A percentile compares a stretch with the other conserved stretches of the same genome.
Evolutionary conservation across 2,329 filamentous ascomycete species (phyloP).

Genomic region (Teratosphaeriaceae sp.): DNA sequence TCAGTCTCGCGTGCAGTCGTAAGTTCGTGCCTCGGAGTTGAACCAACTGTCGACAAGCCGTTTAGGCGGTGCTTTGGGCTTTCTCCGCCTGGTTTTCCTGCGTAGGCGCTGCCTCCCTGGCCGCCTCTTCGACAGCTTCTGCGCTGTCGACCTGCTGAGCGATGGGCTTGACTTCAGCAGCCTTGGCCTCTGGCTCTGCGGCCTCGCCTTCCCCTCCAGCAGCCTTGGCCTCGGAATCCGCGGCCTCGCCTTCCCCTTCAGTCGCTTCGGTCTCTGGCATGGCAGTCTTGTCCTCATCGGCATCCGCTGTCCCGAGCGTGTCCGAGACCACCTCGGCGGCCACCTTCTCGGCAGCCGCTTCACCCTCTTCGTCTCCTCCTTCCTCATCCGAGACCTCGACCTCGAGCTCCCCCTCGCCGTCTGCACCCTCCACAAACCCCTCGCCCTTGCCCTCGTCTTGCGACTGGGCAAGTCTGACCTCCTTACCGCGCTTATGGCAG

Average conservation of each 20-base stretch:
- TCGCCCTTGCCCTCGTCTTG: conserved; percentile 10
- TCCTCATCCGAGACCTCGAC: conserved; percentile 18
- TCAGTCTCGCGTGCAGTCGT: too few species aligned
- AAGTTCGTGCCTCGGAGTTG: too few species aligned
- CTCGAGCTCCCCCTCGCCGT: conserved; percentile 11
- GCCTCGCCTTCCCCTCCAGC: too few species aligned
- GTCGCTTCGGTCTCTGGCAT: neutral
- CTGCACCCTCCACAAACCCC: conserved; percentile 11
- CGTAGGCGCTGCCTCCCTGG: conserved; percentile 3
- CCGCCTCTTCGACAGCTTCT: conserved; percentile 7
- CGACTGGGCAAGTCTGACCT: conserved; percentile 59
- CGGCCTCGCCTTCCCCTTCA: too few species aligned
- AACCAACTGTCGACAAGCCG: neutral
- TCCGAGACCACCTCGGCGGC: neutral
- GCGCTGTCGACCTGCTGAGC: conserved; percentile 5
- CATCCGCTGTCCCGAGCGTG: neutral
- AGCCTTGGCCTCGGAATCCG: too few species aligned
- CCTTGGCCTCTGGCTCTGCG: neutral
- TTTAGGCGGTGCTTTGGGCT: neutral
- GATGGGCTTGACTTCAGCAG: neutral
- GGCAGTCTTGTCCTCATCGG: neutral
- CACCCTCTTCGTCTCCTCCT: conserved; percentile 13
- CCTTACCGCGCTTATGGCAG: conserved; percentile 88
- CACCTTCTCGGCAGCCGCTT: conserved; percentile 1
- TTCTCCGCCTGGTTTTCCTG: neutral